phyloP scores from a whole-genome alignment of 2,329 filamentous ascomycete genomes.

The Bipolaris cookei region DNA sequence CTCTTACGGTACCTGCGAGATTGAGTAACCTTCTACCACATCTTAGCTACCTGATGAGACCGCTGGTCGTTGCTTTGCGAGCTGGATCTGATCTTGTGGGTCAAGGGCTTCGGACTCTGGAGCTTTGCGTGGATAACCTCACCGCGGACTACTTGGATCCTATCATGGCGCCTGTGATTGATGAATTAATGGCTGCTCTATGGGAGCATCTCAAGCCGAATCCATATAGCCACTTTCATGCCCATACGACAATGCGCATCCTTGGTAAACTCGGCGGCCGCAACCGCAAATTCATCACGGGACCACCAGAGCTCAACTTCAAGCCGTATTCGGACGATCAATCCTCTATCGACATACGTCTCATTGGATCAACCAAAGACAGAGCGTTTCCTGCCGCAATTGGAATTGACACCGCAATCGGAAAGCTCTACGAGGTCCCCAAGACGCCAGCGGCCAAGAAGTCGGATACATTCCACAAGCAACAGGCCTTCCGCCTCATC shows the following conservation, averaged over 20 bases:
- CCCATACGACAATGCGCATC: constrained; percentile 97
- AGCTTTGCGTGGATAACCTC: constrained; percentile 96
- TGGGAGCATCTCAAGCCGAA: constrained; percentile 95
- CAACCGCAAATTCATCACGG: constrained; percentile 93
- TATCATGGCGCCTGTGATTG: constrained; percentile 98
- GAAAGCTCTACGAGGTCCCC: constrained; percentile 81
- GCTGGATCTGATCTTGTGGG: constrained; percentile 93
- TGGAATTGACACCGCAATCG: constrained; percentile 86
- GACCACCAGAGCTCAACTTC: constrained; percentile 82
- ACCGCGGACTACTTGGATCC: constrained; percentile 98
- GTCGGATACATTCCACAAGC: constrained; percentile 87
- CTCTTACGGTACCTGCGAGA: constrained; percentile 90
- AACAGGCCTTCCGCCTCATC: constrained; percentile 86
- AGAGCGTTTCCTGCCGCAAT: constrained; percentile 85
- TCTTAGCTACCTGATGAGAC: constrained; percentile 94
- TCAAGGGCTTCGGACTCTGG: constrained; percentile 89
- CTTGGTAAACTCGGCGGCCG: constrained; percentile 94
- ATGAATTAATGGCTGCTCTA: constrained; percentile 96
- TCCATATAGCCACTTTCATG: constrained; percentile 96
- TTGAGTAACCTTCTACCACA: constrained; percentile 95
- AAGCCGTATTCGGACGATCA: constrained; percentile 86
- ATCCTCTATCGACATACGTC: constrained; percentile 83
- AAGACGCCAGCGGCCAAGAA: constrained; percentile 67
- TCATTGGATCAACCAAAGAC: constrained; percentile 89
- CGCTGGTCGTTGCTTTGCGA: constrained; percentile 90